Conservation (phyloP, 192 early-diverging fungal genomes). For the Backusella morwellensis region DNA sequence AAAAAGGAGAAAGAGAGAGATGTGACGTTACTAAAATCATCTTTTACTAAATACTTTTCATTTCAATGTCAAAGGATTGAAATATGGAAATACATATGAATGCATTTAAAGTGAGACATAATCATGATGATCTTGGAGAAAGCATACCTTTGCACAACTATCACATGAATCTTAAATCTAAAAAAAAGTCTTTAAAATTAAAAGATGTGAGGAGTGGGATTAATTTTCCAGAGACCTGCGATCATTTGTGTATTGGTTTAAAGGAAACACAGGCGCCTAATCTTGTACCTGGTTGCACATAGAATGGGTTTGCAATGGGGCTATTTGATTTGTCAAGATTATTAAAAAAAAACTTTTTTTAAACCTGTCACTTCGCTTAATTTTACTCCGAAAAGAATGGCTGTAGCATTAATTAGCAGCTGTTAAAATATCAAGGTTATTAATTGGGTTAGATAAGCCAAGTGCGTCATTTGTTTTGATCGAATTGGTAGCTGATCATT, state of each 20-base stretch:
- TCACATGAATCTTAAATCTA: not conserved
- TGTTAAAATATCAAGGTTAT: not conserved
- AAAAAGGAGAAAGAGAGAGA: not conserved
- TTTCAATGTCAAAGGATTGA: not conserved
- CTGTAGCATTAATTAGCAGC: not conserved
- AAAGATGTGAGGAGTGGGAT: not conserved
- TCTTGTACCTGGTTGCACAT: not conserved
- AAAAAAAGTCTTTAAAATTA: not conserved
- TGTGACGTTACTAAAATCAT: not conserved
- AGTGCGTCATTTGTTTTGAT: not conserved
- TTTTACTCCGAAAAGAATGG: not conserved
- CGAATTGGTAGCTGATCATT: not conserved
- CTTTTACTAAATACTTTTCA: not conserved
- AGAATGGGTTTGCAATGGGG: not conserved
- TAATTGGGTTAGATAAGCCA: slow-evolving; percentile 3
- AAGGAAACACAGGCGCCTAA: not conserved
- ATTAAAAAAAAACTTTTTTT: not conserved
- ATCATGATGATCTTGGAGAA: not conserved
- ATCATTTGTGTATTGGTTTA: not conserved
- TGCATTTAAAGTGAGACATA: not conserved
- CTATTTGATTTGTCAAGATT: not conserved
- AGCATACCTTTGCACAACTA: not conserved
- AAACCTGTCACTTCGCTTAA: not conserved
- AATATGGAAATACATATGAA: not conserved
- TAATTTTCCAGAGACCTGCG: not conserved